phyloP scores from a whole-genome alignment of 768 basidiomycete species.

The Gautieria morchelliformis region DNA sequence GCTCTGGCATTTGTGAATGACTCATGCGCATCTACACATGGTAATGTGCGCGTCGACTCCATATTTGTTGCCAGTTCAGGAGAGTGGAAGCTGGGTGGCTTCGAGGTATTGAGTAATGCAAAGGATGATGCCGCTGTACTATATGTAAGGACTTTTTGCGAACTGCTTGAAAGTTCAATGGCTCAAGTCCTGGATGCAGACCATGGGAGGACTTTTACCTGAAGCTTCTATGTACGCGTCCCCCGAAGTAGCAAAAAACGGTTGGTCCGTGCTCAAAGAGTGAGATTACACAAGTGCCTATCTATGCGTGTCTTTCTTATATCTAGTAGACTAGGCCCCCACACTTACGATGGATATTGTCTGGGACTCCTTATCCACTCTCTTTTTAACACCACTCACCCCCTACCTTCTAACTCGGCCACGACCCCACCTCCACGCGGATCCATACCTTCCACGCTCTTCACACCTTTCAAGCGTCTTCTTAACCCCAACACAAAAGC shows the following conservation, averaged over 20 bases:
- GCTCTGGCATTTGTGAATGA: constrained; percentile 88
- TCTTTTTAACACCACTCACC: constrained; percentile 80
- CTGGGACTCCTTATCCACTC: constrained; percentile 79
- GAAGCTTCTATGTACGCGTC: constrained; percentile 52
- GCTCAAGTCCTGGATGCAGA: constrained; percentile 32
- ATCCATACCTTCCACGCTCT: constrained; percentile 62
- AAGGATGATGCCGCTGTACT: constrained; percentile 71
- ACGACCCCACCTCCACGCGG: constrained; percentile 66
- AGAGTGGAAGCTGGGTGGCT: constrained; percentile 95
- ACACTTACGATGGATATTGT: constrained; percentile 77
- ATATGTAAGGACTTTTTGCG: constrained; percentile 48
- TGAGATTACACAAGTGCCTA: constrained; percentile 25
- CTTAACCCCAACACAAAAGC: constrained; percentile 82
- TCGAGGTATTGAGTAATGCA: constrained; percentile 79
- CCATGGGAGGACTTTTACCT: constrained; percentile 53
- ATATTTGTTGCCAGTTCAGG: constrained; percentile 89
- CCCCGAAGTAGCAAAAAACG: constrained; percentile 83
- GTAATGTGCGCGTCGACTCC: constrained; percentile 60
- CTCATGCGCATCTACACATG: constrained; percentile 73
- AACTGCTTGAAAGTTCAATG: constrained; percentile 3
- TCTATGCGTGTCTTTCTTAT: constrained; percentile 26
- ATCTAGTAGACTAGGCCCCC: constrained; percentile 33
- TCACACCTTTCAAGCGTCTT: constrained; percentile 77
- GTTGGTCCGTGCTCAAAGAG: constrained; percentile 82
- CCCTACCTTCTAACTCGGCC: constrained; percentile 39